phyloP scores from a whole-genome alignment of 129 eudicot genomes.

The Flaveria brownii region DNA sequence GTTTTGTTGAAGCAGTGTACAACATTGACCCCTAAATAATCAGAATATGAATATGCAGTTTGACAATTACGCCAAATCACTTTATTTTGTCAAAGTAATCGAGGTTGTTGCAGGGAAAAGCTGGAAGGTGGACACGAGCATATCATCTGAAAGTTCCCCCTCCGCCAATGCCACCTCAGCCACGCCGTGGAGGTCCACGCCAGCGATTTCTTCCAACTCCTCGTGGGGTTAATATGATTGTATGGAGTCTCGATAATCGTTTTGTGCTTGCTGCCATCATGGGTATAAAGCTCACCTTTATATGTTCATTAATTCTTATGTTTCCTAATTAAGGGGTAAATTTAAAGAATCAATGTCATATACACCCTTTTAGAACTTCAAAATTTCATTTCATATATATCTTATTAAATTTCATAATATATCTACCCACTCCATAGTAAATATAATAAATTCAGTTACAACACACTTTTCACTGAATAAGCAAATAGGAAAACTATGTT shows the following conservation, averaged over 20 bases:
- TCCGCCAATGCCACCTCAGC: constrained; percentile 98
- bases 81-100: not conserved
- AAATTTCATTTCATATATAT: not conserved
- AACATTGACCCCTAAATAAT: not conserved
- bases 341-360: not conserved
- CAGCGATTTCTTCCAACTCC: constrained; percentile 99
- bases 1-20: not conserved
- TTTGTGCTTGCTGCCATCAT: constrained; percentile 99
- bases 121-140: constrained; percentile 84
- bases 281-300: constrained; percentile 55
- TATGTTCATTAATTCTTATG: constrained; percentile 1
- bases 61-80: not conserved
- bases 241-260: constrained; percentile 99
- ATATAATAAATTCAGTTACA: not conserved
- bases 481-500: not conserved
- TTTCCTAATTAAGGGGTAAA: not conserved
- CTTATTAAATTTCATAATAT: not conserved
- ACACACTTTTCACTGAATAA: no score
- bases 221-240: constrained; percentile 98
- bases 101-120: constrained; percentile 61
- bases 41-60: not conserved
- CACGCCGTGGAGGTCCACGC: constrained; percentile 99
- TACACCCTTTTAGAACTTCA: not conserved
- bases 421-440: not conserved
- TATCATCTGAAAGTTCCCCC: constrained; percentile 99